phyloP scores from a whole-genome alignment of 257 asterid genomes.

The Nicotiana benthamiana region DNA sequence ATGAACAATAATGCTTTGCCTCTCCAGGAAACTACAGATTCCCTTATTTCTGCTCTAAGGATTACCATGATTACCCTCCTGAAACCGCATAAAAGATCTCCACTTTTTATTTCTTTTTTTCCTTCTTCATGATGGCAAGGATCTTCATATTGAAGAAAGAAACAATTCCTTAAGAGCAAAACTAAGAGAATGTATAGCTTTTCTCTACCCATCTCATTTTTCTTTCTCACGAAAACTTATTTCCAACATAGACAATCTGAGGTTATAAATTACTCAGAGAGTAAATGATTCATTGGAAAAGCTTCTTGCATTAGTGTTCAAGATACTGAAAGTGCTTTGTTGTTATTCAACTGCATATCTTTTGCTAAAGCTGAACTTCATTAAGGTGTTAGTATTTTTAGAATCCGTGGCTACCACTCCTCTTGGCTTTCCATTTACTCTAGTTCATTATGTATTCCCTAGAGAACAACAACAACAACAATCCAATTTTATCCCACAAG shows the following conservation, averaged over 20 bases:
- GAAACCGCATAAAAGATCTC: too few species aligned
- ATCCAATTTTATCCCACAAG: too few species aligned
- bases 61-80: too few species aligned
- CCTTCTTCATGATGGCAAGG: background rate
- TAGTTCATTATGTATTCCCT: background rate
- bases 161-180: background rate
- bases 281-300: background rate
- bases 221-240: background rate
- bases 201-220: background rate
- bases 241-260: background rate
- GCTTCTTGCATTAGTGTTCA: background rate
- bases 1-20: too few species aligned
- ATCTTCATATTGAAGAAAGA: background rate
- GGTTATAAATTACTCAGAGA: background rate
- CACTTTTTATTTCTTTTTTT: too few species aligned
- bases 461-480: background rate
- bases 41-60: too few species aligned
- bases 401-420: background rate
- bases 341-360: background rate
- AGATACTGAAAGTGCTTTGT: background rate
- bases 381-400: background rate
- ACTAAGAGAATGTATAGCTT: background rate
- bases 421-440: background rate
- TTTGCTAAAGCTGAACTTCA: background rate
- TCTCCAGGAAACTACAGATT: too few species aligned